Conservation (phyloP, 2,329 filamentous ascomycete genomes). For the Aureobasidium uvarum region DNA sequence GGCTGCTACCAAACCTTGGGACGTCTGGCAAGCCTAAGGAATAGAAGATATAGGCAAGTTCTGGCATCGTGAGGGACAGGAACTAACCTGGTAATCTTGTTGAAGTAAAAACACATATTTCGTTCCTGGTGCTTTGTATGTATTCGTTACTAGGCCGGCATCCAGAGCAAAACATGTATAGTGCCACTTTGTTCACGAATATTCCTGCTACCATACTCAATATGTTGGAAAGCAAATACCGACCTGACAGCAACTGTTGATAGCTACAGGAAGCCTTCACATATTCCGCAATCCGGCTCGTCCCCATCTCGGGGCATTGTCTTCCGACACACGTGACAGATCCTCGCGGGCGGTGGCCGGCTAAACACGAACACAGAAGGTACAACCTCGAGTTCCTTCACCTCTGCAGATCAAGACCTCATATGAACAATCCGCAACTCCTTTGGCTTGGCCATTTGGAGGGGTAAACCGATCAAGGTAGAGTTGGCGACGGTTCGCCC, state of each 20-base stretch:
- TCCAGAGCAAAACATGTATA: too few relatives aligned
- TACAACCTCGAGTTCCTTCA: neutral
- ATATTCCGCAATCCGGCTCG: neutral
- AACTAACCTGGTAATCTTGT: slow-evolving; percentile 44
- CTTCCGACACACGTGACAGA: neutral
- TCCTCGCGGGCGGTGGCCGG: neutral
- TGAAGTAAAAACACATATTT: too few relatives aligned
- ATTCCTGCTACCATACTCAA: too few relatives aligned
- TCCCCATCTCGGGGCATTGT: neutral
- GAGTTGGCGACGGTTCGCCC: neutral
- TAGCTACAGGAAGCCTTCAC: neutral
- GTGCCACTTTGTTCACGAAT: too few relatives aligned
- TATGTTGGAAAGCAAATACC: neutral
- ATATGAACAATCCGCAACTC: neutral
- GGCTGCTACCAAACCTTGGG: slow-evolving; percentile 46
- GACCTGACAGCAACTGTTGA: neutral
- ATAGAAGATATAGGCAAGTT: slow-evolving; percentile 46
- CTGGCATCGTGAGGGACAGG: slow-evolving; percentile 44
- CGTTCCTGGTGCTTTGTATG: too few relatives aligned
- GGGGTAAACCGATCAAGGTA: slow-evolving; percentile 3
- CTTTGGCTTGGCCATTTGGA: neutral
- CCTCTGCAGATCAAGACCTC: neutral
- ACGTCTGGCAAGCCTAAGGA: slow-evolving; percentile 42
- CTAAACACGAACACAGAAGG: neutral
- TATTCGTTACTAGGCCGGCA: too few relatives aligned